Evolutionary conservation across 106 monocot genomes (phyloP), one percentile per base, ranked within the genome.

Genomic region (Acorus gramineus): DNA sequence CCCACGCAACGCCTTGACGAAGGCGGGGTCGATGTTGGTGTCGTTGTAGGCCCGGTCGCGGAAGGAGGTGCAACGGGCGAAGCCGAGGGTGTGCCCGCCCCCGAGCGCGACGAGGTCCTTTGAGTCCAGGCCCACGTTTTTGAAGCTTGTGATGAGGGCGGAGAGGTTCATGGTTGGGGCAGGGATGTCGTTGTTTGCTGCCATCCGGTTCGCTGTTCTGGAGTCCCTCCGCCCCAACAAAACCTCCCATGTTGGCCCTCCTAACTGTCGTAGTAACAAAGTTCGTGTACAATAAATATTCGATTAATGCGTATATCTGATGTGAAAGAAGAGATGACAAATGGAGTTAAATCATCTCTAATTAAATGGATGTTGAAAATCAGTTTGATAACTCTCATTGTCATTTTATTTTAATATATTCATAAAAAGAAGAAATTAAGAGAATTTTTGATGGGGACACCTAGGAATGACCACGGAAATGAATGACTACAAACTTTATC

Each of bases 51-150:
- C 68, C 52, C 80, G 69, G 8, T 2, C 28, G 3, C 80, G 62
- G 71, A 80, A 85, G 11, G 52, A 2, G 46, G 52, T 2, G 63
- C 84, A 85, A 28, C 71, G 66, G 5, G 84, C 80, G 8, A 74
- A 66, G 8, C 84, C 84, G n/a, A 85, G 6, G 11, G 77, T 71
- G 68, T 85, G 84, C 42, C 50, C 84, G 0, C 77, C 84, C 6
- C 76, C 79, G 44, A 84, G 73, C 52, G 67, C 72, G 8, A 84
- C 79, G 47, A 84, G 66, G 65, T 84, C 84, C 3, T 55, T 47
- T 7, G 64, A 6, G 14, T 46, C 14, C 49, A 84, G 76, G 3
- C 76, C 70, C 47, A 69, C 75, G 42, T 67, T 64, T 0, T 59
- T n/a, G 58, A 84, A 84, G 14, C 49, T 66, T 52, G 57, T n/a